These are phyloP conservation scores for Penicillium goetzii DNA, from an alignment of 495 filamentous ascomycete genomes.

Conservation along the genomic window DNA sequence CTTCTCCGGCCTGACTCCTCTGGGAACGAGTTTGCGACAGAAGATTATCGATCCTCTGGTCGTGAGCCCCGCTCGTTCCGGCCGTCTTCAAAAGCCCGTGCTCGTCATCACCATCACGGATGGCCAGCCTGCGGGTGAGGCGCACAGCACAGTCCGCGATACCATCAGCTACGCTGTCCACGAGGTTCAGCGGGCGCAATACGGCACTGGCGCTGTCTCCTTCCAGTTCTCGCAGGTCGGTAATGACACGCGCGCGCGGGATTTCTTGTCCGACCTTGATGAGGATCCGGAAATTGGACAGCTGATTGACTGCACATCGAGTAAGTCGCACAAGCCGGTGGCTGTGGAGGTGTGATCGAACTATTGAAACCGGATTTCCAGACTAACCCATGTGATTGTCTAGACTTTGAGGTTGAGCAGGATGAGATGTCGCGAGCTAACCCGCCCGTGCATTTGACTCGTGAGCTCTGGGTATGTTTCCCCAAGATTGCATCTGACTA, in stretches of 20 bases:
- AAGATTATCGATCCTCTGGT: constrained; percentile 68
- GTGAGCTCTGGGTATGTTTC: constrained; percentile 63
- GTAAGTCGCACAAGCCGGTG: constrained; percentile 47
- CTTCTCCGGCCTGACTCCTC: constrained; percentile 70
- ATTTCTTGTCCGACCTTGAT: constrained; percentile 66
- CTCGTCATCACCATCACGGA: constrained; percentile 75
- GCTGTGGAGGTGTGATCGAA: not conserved
- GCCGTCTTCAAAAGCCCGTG: constrained; percentile 63
- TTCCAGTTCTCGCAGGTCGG: constrained; percentile 80
- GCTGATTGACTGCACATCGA: constrained; percentile 74
- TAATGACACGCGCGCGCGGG: constrained; percentile 65
- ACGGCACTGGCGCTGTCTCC: constrained; percentile 57
- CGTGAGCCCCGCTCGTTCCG: constrained; percentile 50
- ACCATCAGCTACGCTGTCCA: constrained; percentile 52
- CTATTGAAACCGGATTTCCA: constrained; percentile 3
- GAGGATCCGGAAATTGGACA: constrained; percentile 63
- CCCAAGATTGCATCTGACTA: not conserved
- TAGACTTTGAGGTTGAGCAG: constrained; percentile 69
- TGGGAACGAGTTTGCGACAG: constrained; percentile 62
- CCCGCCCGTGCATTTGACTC: constrained; percentile 62
- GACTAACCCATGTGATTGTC: constrained; percentile 23
- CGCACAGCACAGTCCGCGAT: constrained; percentile 52
- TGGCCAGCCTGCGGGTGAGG: constrained; percentile 64
- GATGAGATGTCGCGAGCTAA: constrained; percentile 63
- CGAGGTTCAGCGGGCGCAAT: constrained; percentile 49